Percentiles rank a stretch among this genome's conserved stretches.
Evolutionary conservation across 176 grass and related monocot genomes (phyloP).

Genomic region (Themeda triandra): DNA sequence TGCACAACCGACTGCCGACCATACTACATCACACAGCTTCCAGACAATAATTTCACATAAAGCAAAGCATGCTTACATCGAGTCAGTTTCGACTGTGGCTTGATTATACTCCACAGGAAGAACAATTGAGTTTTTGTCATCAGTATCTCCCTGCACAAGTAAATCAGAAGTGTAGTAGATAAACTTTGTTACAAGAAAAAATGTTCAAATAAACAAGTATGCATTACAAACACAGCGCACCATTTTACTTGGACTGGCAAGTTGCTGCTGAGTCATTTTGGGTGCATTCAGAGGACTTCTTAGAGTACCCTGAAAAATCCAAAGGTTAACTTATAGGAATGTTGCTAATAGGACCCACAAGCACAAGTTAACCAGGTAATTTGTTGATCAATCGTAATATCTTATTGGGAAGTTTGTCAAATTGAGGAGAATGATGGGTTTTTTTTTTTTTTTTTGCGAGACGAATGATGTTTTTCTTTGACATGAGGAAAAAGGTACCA

Average conservation of each 20-base stretch:
- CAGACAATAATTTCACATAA: neutral
- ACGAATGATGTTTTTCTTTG: slow-evolving; percentile 3
- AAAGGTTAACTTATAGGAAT: neutral
- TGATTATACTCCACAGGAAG: slow-evolving; percentile 27
- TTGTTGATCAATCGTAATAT: neutral
- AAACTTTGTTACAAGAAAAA: neutral
- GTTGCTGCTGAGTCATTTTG: slow-evolving; percentile 41
- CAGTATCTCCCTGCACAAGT: slow-evolving; percentile 5
- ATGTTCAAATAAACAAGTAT: neutral
- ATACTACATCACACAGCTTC: no score
- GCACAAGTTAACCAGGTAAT: neutral
- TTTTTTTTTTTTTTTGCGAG: no score
- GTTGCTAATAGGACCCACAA: slow-evolving; percentile 15
- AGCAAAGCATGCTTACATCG: slow-evolving; percentile 36
- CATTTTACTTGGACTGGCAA: slow-evolving; percentile 38
- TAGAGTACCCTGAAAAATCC: slow-evolving; percentile 54
- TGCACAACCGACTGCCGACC: no score
- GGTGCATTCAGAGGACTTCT: slow-evolving; percentile 51
- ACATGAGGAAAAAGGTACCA: neutral
- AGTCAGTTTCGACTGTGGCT: neutral
- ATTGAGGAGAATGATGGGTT: no score
- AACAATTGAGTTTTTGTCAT: slow-evolving; percentile 25
- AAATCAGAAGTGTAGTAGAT: neutral
- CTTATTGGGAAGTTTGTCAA: neutral
- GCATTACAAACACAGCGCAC: slow-evolving; percentile 22